Conservation (phyloP, 2,329 filamentous ascomycete species). For the Grosmannia penicillata region DNA sequence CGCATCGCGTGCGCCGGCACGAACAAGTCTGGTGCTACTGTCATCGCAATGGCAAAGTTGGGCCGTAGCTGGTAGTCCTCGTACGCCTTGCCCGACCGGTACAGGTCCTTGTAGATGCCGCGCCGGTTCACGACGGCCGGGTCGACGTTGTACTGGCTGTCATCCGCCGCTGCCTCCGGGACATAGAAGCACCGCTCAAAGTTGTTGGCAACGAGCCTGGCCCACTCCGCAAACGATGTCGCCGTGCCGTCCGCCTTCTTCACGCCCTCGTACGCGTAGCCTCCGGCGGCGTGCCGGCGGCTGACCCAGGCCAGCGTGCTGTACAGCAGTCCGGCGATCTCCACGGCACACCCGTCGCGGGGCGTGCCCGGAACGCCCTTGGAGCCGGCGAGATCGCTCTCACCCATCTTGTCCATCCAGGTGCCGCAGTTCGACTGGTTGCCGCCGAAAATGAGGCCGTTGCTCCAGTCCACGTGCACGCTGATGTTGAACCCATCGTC, state of each 20-base stretch:
- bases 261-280: constrained; percentile 62
- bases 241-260: constrained; percentile 42
- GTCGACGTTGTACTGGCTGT: constrained; percentile 68
- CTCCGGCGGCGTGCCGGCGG: constrained; percentile 48
- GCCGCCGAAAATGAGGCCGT: constrained; percentile 83
- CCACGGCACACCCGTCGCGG: constrained; percentile 84
- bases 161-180: constrained; percentile 53
- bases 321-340: constrained; percentile 88
- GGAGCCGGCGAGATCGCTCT: constrained; percentile 76
- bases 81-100: constrained; percentile 85
- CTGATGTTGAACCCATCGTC: constrained; percentile 85
- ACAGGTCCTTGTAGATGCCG: constrained; percentile 96
- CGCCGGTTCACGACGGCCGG: constrained; percentile 67
- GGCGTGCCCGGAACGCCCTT: constrained; percentile 95
- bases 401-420: constrained; percentile 99
- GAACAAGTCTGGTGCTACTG: constrained; percentile 81
- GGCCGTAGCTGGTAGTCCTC: constrained; percentile 93
- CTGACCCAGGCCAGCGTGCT: constrained; percentile 75
- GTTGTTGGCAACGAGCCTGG: constrained; percentile 60
- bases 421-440: constrained; percentile 93
- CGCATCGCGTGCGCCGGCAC: constrained; percentile 61
- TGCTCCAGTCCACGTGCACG: constrained; percentile 80
- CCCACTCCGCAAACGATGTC: constrained; percentile 68
- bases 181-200: constrained; percentile 92
- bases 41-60: constrained; percentile 94